These are phyloP conservation scores for Phytophthora tubulina DNA, from an alignment of 352 stramenopile species.

Conservation along the genomic window DNA sequence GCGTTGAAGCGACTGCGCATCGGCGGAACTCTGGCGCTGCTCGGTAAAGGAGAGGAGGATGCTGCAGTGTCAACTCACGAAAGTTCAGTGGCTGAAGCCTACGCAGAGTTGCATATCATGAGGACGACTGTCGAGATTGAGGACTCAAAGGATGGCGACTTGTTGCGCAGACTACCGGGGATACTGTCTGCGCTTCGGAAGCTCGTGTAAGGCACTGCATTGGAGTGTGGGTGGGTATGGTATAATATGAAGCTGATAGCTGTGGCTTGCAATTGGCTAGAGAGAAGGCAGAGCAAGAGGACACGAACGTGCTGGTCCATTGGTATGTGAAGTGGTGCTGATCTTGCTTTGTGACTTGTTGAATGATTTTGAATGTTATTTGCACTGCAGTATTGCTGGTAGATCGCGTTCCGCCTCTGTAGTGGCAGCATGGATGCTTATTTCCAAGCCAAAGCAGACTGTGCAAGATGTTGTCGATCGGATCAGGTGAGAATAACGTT, in stretches of 20 bases:
- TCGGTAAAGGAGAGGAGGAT: conserved; percentile 42
- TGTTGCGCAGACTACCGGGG: conserved; percentile 55
- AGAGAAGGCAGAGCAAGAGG: conserved; percentile 34
- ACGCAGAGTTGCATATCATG: conserved; percentile 14
- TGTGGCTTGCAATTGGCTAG: conserved; percentile 29
- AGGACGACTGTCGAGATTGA: conserved; percentile 55
- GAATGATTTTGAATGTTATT: neutral
- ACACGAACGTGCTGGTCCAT: conserved; percentile 76
- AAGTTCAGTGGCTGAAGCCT: neutral
- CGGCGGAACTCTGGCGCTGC: conserved; percentile 51
- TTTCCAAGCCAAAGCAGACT: conserved; percentile 26
- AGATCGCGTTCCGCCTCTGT: conserved; percentile 70
- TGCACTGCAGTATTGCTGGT: conserved; percentile 61
- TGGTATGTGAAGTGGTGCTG: conserved; percentile 46
- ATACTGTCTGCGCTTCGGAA: conserved; percentile 49
- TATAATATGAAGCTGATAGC: neutral
- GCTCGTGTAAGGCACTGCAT: conserved; percentile 42
- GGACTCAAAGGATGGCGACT: conserved; percentile 60
- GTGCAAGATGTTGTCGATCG: conserved; percentile 50
- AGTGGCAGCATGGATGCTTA: conserved; percentile 64
- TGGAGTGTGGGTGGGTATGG: neutral
- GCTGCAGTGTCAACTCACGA: conserved; percentile 16
- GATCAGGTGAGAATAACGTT: conserved; percentile 47
- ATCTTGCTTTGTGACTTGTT: neutral
- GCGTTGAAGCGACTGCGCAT: conserved; percentile 53